A percentile compares a stretch with the other conserved stretches of the same genome.
These are phyloP conservation scores for Mycena epipterygia DNA, from an alignment of 768 basidiomycete genomes.

Conservation along the genomic window DNA sequence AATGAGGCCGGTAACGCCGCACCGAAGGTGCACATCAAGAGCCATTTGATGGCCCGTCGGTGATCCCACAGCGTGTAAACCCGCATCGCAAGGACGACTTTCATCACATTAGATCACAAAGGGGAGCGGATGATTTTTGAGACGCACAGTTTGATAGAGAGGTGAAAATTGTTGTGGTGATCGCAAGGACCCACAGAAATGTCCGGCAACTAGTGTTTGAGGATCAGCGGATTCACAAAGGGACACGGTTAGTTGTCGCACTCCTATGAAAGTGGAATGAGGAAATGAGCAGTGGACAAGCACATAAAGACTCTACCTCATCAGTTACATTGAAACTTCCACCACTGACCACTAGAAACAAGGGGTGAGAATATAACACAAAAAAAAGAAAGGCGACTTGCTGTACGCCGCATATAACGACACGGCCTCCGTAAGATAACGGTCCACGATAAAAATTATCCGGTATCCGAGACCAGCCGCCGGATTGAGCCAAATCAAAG, in stretches of 20 bases:
- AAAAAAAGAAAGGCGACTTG: neutral
- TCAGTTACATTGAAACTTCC: neutral
- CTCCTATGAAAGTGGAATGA: neutral
- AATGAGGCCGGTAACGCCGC: neutral
- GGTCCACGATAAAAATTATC: conserved; percentile 12
- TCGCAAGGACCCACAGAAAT: conserved; percentile 8
- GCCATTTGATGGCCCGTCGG: conserved; percentile 8
- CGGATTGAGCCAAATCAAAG: conserved; percentile 18
- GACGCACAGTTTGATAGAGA: conserved; percentile 17
- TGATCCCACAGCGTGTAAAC: conserved; percentile 26
- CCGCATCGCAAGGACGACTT: conserved; percentile 18
- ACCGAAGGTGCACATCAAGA: conserved; percentile 5
- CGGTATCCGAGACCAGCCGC: conserved; percentile 10
- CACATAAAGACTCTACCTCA: neutral
- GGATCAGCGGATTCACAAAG: neutral
- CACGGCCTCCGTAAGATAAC: conserved; percentile 9
- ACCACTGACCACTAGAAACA: conserved; percentile 7
- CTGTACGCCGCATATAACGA: conserved; percentile 22
- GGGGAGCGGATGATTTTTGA: neutral
- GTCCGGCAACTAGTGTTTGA: neutral
- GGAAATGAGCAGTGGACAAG: neutral
- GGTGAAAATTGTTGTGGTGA: conserved; percentile 6
- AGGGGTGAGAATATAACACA: neutral
- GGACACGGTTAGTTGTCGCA: neutral
- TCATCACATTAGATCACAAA: neutral